Evolutionary conservation across 768 basidiomycete species (phyloP), one percentile per base, ranked within the genome.

Genomic region (Bullera alba): DNA sequence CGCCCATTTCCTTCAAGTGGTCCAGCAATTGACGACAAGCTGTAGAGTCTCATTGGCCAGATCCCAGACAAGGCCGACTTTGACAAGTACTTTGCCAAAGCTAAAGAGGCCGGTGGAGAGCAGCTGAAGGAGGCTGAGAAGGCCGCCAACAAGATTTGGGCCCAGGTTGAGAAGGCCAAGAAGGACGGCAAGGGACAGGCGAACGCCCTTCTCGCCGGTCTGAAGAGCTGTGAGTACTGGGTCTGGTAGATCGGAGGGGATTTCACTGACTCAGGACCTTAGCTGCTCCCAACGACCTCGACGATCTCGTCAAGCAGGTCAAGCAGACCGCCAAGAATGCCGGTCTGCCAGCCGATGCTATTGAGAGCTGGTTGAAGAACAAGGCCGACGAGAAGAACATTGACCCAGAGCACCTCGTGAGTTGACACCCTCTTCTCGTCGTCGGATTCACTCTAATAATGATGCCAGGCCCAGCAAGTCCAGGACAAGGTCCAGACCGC

Each of bases 261-360:
- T 41, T 27, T 44, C 42, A 32, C 44, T 42, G 23, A 42, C 12
- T 10, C n/a, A 41, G 38, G 21, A 4, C 6, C 1, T 3, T 51
- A 70, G 67, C 63, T n/a, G 63, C 65, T 21, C 63, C 63, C 26
- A 67, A 60, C 51, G 70, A 71, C 50, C 56, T 71, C 45, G 70
- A 71, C 47, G 54, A 58, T 21, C 45, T 71, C 12, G 46, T 71
- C 60, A 52, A 61, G 49, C 67, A 71, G 54, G 49, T 65, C 51
- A 69, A 69, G 51, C 65, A 57, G 35, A 60, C 66, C 30, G 70
- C 67, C 42, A 71, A 64, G 54, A 63, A 63, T 41, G 70, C 67
- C 26, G 70, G 70, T 53, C 45, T 71, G 16, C 70, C 70, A 3
- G 67, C 65, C 16, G 70, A 69, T 32, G 43, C 47, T n/a, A 56